A percentile compares a stretch with the other conserved stretches of the same genome.
These are phyloP conservation scores for Sclerotinia minor DNA, from an alignment of 2,329 filamentous ascomycete genomes.

Conservation along the genomic window DNA sequence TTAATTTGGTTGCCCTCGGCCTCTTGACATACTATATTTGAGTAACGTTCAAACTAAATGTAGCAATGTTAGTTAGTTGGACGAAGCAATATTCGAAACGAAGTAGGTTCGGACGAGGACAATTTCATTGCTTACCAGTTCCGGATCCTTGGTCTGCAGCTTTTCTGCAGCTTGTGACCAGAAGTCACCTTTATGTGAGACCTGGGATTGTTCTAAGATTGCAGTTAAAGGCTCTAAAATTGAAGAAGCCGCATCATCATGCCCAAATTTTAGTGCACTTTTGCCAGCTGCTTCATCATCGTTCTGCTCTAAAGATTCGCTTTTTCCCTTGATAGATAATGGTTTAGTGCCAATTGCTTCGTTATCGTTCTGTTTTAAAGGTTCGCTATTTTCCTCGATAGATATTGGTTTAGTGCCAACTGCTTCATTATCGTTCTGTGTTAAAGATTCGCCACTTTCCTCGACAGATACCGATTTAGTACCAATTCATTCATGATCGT, in stretches of 20 bases:
- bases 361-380: not conserved
- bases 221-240: not conserved
- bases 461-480: not conserved
- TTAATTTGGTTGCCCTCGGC: not conserved
- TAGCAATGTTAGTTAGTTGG: not conserved
- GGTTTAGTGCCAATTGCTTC: not conserved
- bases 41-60: not conserved
- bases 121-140: not conserved
- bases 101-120: not conserved
- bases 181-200: not conserved
- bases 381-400: not conserved
- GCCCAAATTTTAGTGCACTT: not conserved
- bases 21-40: not conserved
- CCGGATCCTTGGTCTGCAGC: not conserved
- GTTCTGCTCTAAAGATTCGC: not conserved
- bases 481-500: not conserved
- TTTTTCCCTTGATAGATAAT: not conserved
- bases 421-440: not conserved
- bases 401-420: not conserved
- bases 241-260: not conserved
- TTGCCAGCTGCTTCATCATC: not conserved
- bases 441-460: not conserved
- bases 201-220: not conserved
- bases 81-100: not conserved
- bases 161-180: constrained; percentile 1